Conservation (phyloP, 495 filamentous ascomycete species). For the Penicillium canariense region DNA sequence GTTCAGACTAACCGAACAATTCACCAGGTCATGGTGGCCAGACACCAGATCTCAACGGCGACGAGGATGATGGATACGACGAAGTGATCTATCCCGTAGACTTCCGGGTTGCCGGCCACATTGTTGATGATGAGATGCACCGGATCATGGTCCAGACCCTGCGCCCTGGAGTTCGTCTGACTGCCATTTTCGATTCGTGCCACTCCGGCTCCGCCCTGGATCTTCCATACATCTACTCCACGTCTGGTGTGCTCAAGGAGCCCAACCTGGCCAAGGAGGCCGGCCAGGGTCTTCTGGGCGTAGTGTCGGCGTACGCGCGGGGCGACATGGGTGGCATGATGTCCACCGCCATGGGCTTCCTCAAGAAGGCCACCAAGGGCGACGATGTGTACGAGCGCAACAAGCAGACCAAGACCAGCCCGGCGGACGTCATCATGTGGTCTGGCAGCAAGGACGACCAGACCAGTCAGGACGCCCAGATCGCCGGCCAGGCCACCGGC, state of each 20-base stretch:
- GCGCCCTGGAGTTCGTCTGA: slow-evolving; percentile 80
- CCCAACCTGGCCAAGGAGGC: slow-evolving; percentile 98
- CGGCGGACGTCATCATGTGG: slow-evolving; percentile 97
- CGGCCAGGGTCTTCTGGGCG: slow-evolving; percentile 85
- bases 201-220: slow-evolving; percentile 96
- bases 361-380: slow-evolving; percentile 88
- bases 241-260: slow-evolving; percentile 92
- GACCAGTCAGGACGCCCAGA: slow-evolving; percentile 68
- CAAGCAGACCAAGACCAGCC: slow-evolving; percentile 85
- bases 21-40: slow-evolving; percentile 85
- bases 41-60: slow-evolving; percentile 91
- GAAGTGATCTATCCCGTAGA: slow-evolving; percentile 98
- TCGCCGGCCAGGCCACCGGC: slow-evolving; percentile 83
- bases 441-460: slow-evolving; percentile 95
- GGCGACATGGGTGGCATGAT: slow-evolving; percentile 86
- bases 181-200: slow-evolving; percentile 99
- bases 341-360: slow-evolving; percentile 75
- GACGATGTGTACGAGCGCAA: slow-evolving; percentile 77
- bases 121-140: slow-evolving; percentile 99
- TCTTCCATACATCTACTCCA: slow-evolving; percentile 96
- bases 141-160: slow-evolving; percentile 89
- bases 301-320: slow-evolving; percentile 84
- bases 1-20: not conserved
- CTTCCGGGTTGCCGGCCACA: slow-evolving; percentile 85
- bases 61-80: slow-evolving; percentile 94